Evolutionary conservation across 2,329 filamentous ascomycete species (phyloP).

Genomic region (Fusarium floridanum): DNA sequence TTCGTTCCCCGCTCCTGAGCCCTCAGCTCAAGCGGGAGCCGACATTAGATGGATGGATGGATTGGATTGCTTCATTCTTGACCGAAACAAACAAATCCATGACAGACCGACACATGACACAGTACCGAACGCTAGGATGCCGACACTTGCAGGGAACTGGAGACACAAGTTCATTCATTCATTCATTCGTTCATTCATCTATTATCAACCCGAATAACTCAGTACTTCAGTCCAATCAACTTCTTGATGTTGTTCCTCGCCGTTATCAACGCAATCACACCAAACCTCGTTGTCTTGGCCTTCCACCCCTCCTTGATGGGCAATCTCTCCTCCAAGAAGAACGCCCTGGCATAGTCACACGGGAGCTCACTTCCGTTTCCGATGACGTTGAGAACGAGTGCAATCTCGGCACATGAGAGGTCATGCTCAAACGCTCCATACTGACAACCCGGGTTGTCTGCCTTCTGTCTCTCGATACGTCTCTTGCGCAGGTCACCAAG

Average conservation of each 20-base stretch:
- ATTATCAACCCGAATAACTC: background rate
- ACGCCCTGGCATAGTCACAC: conserved; percentile 33
- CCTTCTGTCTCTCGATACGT: conserved; percentile 32
- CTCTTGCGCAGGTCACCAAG: conserved; percentile 37
- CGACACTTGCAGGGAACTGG: background rate
- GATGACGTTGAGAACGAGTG: conserved; percentile 37
- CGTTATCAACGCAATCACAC: conserved; percentile 24
- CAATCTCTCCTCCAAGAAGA: conserved; percentile 36
- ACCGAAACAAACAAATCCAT: background rate
- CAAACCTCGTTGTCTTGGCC: conserved; percentile 18
- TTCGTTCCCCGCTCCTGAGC: background rate
- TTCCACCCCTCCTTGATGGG: conserved; percentile 38
- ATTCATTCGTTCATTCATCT: background rate
- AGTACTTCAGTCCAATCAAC: conserved; percentile 20
- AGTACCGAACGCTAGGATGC: background rate
- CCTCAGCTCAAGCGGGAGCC: background rate
- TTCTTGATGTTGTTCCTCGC: conserved; percentile 28
- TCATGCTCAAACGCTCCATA: conserved; percentile 35
- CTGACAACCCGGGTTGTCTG: conserved; percentile 29
- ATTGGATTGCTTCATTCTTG: background rate
- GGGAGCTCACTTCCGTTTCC: conserved; percentile 30
- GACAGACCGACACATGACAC: background rate
- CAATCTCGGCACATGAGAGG: conserved; percentile 39
- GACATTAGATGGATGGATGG: background rate
- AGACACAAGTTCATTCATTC: background rate